These are phyloP conservation scores for Coemansia reversa DNA, from an alignment of 192 early-diverging fungal species.

Conservation along the genomic window DNA sequence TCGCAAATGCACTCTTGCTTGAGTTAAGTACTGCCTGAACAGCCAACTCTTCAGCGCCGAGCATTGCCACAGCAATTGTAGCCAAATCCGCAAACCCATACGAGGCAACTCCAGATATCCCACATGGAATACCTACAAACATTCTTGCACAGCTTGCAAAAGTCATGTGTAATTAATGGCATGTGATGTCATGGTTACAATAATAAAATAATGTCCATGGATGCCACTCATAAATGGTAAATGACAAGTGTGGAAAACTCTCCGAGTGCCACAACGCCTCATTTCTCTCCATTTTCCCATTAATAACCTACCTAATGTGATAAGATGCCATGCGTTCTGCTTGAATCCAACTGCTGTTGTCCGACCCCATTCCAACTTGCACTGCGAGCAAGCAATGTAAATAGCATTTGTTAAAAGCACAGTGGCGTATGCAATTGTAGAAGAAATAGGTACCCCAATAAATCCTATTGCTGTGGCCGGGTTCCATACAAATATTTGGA, in stretches of 20 bases:
- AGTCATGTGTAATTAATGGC: neutral
- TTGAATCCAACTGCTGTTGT: slow-evolving; percentile 28
- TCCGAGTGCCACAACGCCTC: neutral
- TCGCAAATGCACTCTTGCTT: slow-evolving; percentile 67
- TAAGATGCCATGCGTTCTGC: slow-evolving; percentile 33
- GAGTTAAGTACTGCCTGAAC: slow-evolving; percentile 82
- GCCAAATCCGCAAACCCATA: slow-evolving; percentile 66
- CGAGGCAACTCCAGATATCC: slow-evolving; percentile 44
- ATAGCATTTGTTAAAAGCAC: slow-evolving; percentile 58
- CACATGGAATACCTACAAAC: slow-evolving; percentile 41
- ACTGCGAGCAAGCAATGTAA: slow-evolving; percentile 55
- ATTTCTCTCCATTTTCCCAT: neutral
- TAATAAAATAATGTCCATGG: neutral
- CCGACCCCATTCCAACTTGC: slow-evolving; percentile 40
- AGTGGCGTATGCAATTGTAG: slow-evolving; percentile 60
- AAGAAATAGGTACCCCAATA: slow-evolving; percentile 70
- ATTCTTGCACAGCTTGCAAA: neutral
- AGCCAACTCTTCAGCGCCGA: slow-evolving; percentile 75
- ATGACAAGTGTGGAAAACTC: neutral
- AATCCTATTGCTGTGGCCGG: slow-evolving; percentile 58
- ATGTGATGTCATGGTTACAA: neutral
- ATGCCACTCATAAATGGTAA: neutral
- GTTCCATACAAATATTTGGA: slow-evolving; percentile 72
- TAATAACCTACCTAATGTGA: slow-evolving; percentile 27
- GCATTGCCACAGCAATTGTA: slow-evolving; percentile 70